Evolutionary conservation across 495 filamentous ascomycete genomes (phyloP).

Genomic region (Penicillium canariense): DNA sequence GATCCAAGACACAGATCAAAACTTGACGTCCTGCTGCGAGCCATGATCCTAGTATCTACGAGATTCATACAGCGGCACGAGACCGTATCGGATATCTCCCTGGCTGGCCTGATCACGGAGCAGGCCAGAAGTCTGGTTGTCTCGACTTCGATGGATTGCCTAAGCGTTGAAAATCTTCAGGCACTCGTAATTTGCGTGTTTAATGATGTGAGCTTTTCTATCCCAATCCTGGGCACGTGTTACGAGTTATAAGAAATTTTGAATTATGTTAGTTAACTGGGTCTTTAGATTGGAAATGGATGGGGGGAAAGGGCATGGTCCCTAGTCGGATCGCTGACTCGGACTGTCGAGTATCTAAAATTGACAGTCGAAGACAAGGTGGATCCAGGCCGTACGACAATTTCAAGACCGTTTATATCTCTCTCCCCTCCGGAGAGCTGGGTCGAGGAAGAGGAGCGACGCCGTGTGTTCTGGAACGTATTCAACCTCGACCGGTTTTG

Average conservation of each 20-base stretch:
- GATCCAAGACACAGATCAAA: background rate
- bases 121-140: conserved; percentile 21
- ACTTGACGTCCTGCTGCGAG: conserved; percentile 2
- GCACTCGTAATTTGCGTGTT: conserved; percentile 33
- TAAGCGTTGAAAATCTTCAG: conserved; percentile 36
- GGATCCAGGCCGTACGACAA: background rate
- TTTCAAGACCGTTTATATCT: conserved; percentile 14
- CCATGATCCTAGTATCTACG: background rate
- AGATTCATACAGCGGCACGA: conserved; percentile 3
- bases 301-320: conserved; percentile 31
- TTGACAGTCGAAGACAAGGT: conserved; percentile 33
- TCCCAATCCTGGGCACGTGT: background rate
- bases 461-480: conserved; percentile 49
- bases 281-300: conserved; percentile 27
- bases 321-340: conserved; percentile 34
- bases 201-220: conserved; percentile 14
- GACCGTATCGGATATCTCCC: background rate
- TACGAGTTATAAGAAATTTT: background rate
- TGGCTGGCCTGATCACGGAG: background rate
- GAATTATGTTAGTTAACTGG: background rate
- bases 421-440: conserved; percentile 26
- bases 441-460: conserved; percentile 49
- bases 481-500: conserved; percentile 43
- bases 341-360: conserved; percentile 36
- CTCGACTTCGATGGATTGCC: conserved; percentile 28